These are phyloP conservation scores for Piromyces finnis DNA, from an alignment of 192 early-diverging fungal genomes.

Conservation along the genomic window DNA sequence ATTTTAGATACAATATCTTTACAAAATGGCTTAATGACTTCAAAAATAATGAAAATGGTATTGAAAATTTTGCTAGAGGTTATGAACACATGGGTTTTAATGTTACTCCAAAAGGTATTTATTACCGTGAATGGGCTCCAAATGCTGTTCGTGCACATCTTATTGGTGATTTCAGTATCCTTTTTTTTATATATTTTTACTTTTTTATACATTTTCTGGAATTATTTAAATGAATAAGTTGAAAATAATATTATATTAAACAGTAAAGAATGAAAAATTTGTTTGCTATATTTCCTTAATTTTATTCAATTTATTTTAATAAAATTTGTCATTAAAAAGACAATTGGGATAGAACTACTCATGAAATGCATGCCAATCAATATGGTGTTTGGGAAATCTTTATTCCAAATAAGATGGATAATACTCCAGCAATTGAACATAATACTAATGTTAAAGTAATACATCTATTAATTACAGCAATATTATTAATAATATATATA, in stretches of 20 bases:
- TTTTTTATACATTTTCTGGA: too few relatives aligned
- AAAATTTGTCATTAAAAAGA: neutral
- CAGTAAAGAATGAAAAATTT: too few relatives aligned
- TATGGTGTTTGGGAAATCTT: constrained; percentile 71
- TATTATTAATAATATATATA: too few relatives aligned
- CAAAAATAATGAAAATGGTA: constrained; percentile 52
- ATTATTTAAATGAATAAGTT: too few relatives aligned
- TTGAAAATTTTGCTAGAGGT: constrained; percentile 64
- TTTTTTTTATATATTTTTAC: neutral
- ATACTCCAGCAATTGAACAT: constrained; percentile 57
- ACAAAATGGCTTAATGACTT: constrained; percentile 55
- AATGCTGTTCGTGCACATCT: constrained; percentile 55
- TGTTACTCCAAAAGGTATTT: constrained; percentile 31
- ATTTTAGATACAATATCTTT: constrained; percentile 14
- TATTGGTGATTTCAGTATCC: constrained; percentile 74
- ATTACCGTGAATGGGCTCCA: constrained; percentile 95
- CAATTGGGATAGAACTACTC: constrained; percentile 57
- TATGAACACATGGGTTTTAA: constrained; percentile 74
- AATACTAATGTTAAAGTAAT: constrained; percentile 68
- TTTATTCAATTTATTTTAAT: too few relatives aligned
- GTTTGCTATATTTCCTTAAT: too few relatives aligned
- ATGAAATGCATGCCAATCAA: constrained; percentile 58
- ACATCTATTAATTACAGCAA: neutral
- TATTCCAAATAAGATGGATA: constrained; percentile 40
- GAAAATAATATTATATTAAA: too few relatives aligned